These are phyloP conservation scores for Andrographis paniculata DNA, from an alignment of 305 asterid genomes.

Conservation along the genomic window DNA sequence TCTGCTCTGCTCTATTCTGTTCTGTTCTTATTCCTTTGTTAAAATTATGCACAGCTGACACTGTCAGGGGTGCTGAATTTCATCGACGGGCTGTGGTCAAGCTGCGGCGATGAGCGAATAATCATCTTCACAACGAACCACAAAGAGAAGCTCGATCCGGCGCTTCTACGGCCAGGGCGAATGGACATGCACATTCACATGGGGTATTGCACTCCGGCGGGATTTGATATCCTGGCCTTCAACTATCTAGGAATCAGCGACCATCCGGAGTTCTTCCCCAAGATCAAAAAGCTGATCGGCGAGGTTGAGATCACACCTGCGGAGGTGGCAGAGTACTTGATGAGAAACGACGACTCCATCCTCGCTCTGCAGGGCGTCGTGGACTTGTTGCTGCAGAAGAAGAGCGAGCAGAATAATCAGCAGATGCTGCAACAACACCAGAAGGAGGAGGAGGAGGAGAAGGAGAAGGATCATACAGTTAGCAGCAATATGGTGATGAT, in stretches of 20 bases:
- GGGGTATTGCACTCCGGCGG: slow-evolving; percentile 29
- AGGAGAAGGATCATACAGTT: no score
- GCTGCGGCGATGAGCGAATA: slow-evolving; percentile 43
- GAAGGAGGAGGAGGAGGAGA: no score
- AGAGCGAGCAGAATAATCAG: not conserved
- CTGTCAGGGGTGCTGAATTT: slow-evolving; percentile 41
- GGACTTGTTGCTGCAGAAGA: not conserved
- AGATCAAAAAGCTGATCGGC: slow-evolving; percentile 1
- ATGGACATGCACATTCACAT: slow-evolving; percentile 43
- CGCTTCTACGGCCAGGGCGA: slow-evolving; percentile 39
- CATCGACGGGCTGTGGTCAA: slow-evolving; percentile 45
- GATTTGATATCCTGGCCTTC: not conserved
- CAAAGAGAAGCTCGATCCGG: slow-evolving; percentile 31
- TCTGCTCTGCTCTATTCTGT: not conserved
- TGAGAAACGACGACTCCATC: not conserved
- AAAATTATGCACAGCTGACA: slow-evolving; percentile 22
- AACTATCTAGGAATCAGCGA: not conserved
- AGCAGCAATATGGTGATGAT: no score
- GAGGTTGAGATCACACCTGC: not conserved
- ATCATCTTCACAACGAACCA: slow-evolving; percentile 43
- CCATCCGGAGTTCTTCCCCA: not conserved
- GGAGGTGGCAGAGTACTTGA: not conserved
- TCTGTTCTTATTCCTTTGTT: not conserved
- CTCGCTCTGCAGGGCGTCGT: not conserved
- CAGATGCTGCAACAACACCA: no score